phyloP scores from a whole-genome alignment of 371 early-diverging fungal species.

The Syncephalis fuscata region DNA sequence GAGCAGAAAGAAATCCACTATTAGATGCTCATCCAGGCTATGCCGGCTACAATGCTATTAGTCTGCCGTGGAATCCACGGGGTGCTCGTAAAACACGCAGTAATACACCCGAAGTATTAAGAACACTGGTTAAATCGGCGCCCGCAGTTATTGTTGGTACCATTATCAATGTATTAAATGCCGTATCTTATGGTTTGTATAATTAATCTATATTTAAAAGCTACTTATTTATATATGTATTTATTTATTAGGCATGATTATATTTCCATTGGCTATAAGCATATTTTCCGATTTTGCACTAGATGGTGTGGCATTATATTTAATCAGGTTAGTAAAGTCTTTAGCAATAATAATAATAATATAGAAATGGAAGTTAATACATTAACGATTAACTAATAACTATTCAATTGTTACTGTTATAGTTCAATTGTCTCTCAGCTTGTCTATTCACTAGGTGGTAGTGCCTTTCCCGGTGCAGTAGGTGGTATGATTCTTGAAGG shows the following conservation, averaged over 20 bases:
- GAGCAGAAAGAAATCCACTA: too few relatives aligned
- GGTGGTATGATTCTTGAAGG: conserved; percentile 94
- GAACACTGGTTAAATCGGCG: conserved; percentile 10
- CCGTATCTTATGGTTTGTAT: conserved; percentile 60
- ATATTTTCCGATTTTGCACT: conserved; percentile 67
- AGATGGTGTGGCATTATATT: conserved; percentile 88
- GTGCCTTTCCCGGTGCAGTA: conserved; percentile 78
- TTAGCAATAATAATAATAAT: too few relatives aligned
- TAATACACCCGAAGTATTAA: too few relatives aligned
- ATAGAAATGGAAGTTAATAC: too few relatives aligned
- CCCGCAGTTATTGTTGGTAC: conserved; percentile 82
- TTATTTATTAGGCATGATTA: conserved; percentile 63
- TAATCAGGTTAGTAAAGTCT: too few relatives aligned
- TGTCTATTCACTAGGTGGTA: conserved; percentile 68
- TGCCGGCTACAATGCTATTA: too few relatives aligned
- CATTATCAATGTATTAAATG: conserved; percentile 80
- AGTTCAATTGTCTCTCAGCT: conserved; percentile 74
- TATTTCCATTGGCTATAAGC: conserved; percentile 64
- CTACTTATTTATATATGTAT: neutral
- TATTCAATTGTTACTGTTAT: conserved; percentile 1
- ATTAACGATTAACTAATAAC: neutral
- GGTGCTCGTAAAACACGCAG: too few relatives aligned
- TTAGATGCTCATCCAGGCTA: too few relatives aligned
- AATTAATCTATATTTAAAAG: neutral
- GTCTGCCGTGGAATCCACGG: too few relatives aligned